A percentile compares a stretch with the other conserved stretches of the same genome.
Evolutionary conservation across 352 stramenopile genomes (phyloP).

Genomic region (Aphanomyces cochlioides): DNA sequence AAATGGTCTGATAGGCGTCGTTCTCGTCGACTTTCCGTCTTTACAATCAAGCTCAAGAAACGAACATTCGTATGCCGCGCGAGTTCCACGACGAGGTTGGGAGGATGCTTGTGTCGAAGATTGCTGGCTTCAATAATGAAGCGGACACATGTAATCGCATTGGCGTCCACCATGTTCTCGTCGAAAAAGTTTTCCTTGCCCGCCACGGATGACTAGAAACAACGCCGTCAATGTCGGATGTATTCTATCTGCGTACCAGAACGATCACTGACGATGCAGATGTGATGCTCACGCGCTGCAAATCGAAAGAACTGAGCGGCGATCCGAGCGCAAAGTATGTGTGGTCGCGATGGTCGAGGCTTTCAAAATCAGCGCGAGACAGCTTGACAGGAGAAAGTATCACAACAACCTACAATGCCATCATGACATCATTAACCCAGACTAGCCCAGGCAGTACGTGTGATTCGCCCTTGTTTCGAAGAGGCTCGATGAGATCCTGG

Average conservation of each 20-base stretch:
- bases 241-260: constrained; percentile 37
- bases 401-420: constrained; percentile 16
- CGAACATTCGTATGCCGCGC: constrained; percentile 74
- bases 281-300: constrained; percentile 65
- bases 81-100: constrained; percentile 69
- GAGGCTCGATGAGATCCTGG: constrained; percentile 13
- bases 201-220: background rate
- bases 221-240: background rate
- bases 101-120: constrained; percentile 54
- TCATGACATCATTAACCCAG: background rate
- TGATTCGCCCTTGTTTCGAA: constrained; percentile 9
- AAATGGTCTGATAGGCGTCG: constrained; percentile 36
- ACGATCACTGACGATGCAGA: constrained; percentile 57
- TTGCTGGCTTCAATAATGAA: constrained; percentile 60
- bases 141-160: constrained; percentile 74
- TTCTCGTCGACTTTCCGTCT: constrained; percentile 40
- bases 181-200: constrained; percentile 44
- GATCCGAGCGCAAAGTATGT: constrained; percentile 64
- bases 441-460: background rate
- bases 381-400: constrained; percentile 14
- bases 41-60: constrained; percentile 64
- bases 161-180: constrained; percentile 76
- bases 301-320: constrained; percentile 66
- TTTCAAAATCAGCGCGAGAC: background rate
- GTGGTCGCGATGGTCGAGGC: background rate